Conservation (phyloP, 768 basidiomycete genomes). For the Dioszegia hungarica region DNA sequence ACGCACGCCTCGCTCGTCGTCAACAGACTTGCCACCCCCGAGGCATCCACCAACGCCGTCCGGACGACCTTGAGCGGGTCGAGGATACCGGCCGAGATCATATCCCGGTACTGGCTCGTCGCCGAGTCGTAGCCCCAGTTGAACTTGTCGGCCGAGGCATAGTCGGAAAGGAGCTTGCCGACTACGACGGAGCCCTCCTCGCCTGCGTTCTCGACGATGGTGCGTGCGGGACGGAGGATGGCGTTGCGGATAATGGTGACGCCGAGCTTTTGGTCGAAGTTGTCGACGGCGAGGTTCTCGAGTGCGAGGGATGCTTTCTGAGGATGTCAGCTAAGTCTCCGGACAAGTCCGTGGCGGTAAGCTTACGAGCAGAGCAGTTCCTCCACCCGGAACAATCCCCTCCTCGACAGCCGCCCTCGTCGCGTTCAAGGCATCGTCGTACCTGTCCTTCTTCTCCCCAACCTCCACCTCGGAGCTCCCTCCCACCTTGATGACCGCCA, state of each 20-base stretch:
- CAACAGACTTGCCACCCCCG: constrained; percentile 86
- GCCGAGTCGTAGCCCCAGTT: constrained; percentile 88
- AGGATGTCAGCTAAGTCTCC: constrained; percentile 4
- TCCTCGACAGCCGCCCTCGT: constrained; percentile 97
- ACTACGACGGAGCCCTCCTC: constrained; percentile 92
- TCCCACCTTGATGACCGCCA: constrained; percentile 97
- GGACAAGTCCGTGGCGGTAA: constrained; percentile 49
- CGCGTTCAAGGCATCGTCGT: constrained; percentile 95
- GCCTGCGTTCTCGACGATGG: constrained; percentile 88
- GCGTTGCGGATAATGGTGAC: constrained; percentile 87
- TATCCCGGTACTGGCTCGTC: constrained; percentile 87
- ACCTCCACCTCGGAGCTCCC: constrained; percentile 92
- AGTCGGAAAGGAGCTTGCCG: constrained; percentile 63
- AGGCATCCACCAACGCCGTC: constrained; percentile 84
- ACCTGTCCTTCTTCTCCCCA: constrained; percentile 98
- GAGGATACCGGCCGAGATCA: constrained; percentile 90
- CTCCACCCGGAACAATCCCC: constrained; percentile 95
- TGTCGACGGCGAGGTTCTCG: constrained; percentile 67
- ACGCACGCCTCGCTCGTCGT: constrained; percentile 90
- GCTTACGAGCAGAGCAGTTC: constrained; percentile 72
- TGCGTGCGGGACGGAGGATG: constrained; percentile 72
- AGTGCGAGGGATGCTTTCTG: constrained; percentile 50
- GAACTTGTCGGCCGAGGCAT: constrained; percentile 57
- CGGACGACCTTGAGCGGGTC: constrained; percentile 95
- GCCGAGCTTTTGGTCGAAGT: constrained; percentile 97